Evolutionary conservation across 2,329 filamentous ascomycete species (phyloP), one percentile per base, ranked within the genome.

Genomic region (Fusarium succisae): DNA sequence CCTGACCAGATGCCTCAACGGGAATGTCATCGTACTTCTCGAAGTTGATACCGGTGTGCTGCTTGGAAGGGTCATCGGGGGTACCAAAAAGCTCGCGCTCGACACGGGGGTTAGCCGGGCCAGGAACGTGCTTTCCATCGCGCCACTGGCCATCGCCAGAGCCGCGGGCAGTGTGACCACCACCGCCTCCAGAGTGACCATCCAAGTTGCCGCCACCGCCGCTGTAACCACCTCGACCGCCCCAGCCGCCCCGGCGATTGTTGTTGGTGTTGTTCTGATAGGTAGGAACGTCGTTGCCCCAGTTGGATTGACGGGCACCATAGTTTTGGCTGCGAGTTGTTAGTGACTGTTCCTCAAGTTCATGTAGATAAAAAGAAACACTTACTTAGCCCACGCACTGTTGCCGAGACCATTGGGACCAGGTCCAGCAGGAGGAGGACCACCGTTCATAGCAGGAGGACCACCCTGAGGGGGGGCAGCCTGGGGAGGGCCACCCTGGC

Each of bases 11-110:
- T 74, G 96, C 96, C 86, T 98, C 96, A 75, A 99, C 96, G 63
- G 96, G 96, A 77, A 99, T 99, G 84, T 99, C 96, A 82, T 99
- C 96, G 86, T 99, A 99, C 89, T 99, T 99, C 87, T 98, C 93
- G 83, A 99, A 99, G 90, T 99, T 99, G 93, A 99, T 98, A 85
- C 96, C 96, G 39, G 95, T 98, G 81, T 97, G 94, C 84, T 98
- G 94, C 89, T 98, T 98, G 77, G 93, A 91, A 73, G 96, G 94
- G 81, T 98, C 96, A 83, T 98, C 96, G 78, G 92, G 87, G 57
- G 93, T 88, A 80, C 96, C 96, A 83, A 98, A 99, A 59, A 99
- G 93, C 82, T 99, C 96, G 79, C 95, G 95, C 90, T 99, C 96
- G 53, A 97, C 77, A 78, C 96, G 95, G 74, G 92, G 89, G 87